Evolutionary conservation across 345 rosid genomes (phyloP).

Genomic region (Reutealis trisperma): DNA sequence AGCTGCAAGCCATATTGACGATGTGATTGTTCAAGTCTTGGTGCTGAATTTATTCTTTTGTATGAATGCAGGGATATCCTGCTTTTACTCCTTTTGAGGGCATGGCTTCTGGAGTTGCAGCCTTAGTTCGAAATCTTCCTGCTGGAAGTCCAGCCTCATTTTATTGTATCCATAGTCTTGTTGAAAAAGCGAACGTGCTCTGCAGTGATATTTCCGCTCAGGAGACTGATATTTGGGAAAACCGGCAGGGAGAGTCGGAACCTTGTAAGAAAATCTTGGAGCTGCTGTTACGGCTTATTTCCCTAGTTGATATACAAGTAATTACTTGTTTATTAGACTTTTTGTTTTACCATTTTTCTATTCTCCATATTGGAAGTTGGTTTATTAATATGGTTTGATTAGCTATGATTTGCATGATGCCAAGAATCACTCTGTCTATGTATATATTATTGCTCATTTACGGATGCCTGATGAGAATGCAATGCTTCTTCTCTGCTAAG

Average conservation of each 20-base stretch:
- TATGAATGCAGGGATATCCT: conserved; percentile 65
- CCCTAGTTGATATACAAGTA: conserved; percentile 82
- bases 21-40: conserved; percentile 11
- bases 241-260: conserved; percentile 62
- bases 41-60: conserved; percentile 16
- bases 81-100: conserved; percentile 88
- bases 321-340: conserved; percentile 4
- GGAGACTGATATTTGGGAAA: conserved; percentile 49
- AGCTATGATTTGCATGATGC: not conserved
- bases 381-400: not conserved
- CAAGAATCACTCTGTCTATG: not conserved
- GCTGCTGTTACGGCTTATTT: conserved; percentile 74
- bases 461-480: not conserved
- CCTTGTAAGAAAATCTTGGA: conserved; percentile 64
- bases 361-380: conserved; percentile 11
- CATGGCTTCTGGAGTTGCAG: conserved; percentile 88
- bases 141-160: conserved; percentile 90
- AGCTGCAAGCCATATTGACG: conserved; percentile 6
- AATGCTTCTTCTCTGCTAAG: not conserved
- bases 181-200: conserved; percentile 61
- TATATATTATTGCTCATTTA: too few relatives aligned
- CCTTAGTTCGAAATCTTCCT: conserved; percentile 82
- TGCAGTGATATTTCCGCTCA: conserved; percentile 29
- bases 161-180: conserved; percentile 71
- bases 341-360: not conserved